Base-by-base conservation (phyloP, 2,329 filamentous ascomycete genomes). In the Penicillium hesseltinei region DNA sequence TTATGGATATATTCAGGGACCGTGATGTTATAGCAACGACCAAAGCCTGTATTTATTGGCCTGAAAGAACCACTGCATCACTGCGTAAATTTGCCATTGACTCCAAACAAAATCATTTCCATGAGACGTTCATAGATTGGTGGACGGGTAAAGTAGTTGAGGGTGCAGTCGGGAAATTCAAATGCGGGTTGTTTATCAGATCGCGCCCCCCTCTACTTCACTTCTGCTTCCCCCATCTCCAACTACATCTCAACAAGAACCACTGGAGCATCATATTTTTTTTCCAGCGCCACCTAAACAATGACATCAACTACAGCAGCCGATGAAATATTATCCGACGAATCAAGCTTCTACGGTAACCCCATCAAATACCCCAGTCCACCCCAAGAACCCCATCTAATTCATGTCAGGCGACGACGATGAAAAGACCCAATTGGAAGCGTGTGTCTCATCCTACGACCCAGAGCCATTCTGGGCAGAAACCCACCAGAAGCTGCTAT, bases 331-430 rank as follows among this genome's bases (percentile, higher is more conserved):
- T 63, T 77, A 15, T 78, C 76, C 5, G 74, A 76, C 17, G 76
- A 78, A 25, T 79, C 77, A 2, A 78, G 75, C 53, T 79, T 78
- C 64, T 78, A 79, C 53, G 77, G 76, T 74, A 54, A 58, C 49
- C 23, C 38, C 31, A 10, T 17, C 21, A 4, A 38, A 33, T 45
- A 15, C 13, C 36, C n/a, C 21, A 35, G 10, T 19, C 21, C 7
- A 4, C 5, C 9, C 9, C 7, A 43, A 46, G 11, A 17, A 39
- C 33, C 11, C 29, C 25, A 29, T 5, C 52, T 60, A 36, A 63
- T 39, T 13, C 36, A 5, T 4, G n/a, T 3, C 62, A 90, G 87
- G 88, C 51, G 82, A 85, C 55, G 77, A 82, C 9, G 72, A 80
- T 7, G 77, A 79, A 27, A 77, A 80, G 49, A 66, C 71, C 19